These are phyloP conservation scores for Gaertneriomyces sp. DNA, from an alignment of 192 early-diverging fungal species.

Conservation along the genomic window DNA sequence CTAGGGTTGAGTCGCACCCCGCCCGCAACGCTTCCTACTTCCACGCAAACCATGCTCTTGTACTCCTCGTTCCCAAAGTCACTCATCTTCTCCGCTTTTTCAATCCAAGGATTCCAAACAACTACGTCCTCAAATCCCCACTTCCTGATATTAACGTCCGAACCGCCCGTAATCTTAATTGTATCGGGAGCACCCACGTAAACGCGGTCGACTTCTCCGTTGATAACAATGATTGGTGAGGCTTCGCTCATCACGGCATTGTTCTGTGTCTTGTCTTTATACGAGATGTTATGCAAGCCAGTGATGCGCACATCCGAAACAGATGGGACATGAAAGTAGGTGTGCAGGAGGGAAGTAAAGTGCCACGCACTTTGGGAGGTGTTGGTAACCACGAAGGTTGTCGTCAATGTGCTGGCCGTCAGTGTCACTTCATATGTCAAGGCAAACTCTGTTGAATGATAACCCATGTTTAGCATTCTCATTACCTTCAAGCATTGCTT, in stretches of 20 bases:
- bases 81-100: slow-evolving; percentile 80
- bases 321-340: slow-evolving; percentile 71
- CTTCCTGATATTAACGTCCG: slow-evolving; percentile 23
- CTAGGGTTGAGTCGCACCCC: too few relatives aligned
- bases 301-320: slow-evolving; percentile 57
- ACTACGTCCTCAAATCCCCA: slow-evolving; percentile 44
- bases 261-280: slow-evolving; percentile 70
- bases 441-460: slow-evolving; percentile 48
- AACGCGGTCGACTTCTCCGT: slow-evolving; percentile 78
- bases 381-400: slow-evolving; percentile 74
- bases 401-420: slow-evolving; percentile 61
- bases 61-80: slow-evolving; percentile 91
- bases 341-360: slow-evolving; percentile 91
- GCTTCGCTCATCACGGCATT: slow-evolving; percentile 10
- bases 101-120: slow-evolving; percentile 96
- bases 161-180: slow-evolving; percentile 17
- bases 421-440: slow-evolving; percentile 79
- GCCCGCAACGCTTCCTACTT: slow-evolving; percentile 40
- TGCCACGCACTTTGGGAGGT: slow-evolving; percentile 61
- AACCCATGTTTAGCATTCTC: slow-evolving; percentile 15
- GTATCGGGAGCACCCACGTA: slow-evolving; percentile 64
- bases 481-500: not conserved
- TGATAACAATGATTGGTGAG: slow-evolving; percentile 56
- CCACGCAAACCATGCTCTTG: slow-evolving; percentile 85
- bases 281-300: slow-evolving; percentile 61